Evolutionary conservation across 495 filamentous ascomycete species (phyloP).

Genomic region (Hyaloscypha bicolor): DNA sequence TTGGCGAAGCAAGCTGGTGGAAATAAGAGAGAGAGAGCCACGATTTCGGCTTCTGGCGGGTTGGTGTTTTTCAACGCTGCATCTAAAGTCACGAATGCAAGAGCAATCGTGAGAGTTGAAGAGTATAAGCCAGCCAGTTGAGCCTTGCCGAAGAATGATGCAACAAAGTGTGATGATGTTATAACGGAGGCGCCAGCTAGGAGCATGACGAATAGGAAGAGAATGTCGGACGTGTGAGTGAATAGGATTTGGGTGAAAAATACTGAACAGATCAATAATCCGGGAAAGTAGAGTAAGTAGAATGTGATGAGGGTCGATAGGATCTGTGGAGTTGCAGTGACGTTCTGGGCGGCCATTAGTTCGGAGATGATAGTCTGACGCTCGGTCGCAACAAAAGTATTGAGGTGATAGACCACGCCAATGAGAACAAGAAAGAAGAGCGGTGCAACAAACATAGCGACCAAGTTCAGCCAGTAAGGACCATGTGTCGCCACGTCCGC

Average conservation of each 20-base stretch:
- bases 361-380: constrained; percentile 26
- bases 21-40: constrained; percentile 22
- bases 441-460: constrained; percentile 20
- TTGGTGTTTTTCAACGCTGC: background rate
- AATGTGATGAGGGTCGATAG: constrained; percentile 37
- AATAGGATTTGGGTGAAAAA: constrained; percentile 44
- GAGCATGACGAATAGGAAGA: constrained; percentile 45
- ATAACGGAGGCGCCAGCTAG: constrained; percentile 42
- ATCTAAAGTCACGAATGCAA: constrained; percentile 42
- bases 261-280: constrained; percentile 43
- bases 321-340: constrained; percentile 26
- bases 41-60: constrained; percentile 1
- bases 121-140: constrained; percentile 49
- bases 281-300: constrained; percentile 48
- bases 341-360: constrained; percentile 29
- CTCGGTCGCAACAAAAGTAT: constrained; percentile 27
- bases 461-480: constrained; percentile 21
- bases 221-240: constrained; percentile 37
- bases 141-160: constrained; percentile 48
- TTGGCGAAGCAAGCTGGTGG: constrained; percentile 27
- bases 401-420: constrained; percentile 30
- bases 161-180: constrained; percentile 44
- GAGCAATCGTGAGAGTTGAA: constrained; percentile 42
- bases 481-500: background rate
- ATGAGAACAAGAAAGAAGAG: constrained; percentile 29